A percentile compares a stretch with the other conserved stretches of the same genome.
Evolutionary conservation across 352 stramenopile species (phyloP).

Genomic region (Phytophthora idaei): DNA sequence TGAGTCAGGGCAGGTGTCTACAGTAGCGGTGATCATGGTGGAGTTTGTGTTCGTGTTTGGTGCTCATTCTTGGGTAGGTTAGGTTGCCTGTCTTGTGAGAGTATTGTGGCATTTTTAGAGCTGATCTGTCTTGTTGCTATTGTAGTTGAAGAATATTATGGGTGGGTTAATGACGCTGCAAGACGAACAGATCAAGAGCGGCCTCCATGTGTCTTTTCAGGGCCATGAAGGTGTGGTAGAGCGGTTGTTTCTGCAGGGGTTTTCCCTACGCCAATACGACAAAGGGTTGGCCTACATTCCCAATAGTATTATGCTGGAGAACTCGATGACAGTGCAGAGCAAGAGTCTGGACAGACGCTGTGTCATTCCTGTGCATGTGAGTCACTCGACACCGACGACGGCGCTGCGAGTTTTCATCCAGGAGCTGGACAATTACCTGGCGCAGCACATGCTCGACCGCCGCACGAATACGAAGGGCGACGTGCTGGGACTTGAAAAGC

Average conservation of each 20-base stretch:
- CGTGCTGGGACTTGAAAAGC: conserved; percentile 58
- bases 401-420: conserved; percentile 75
- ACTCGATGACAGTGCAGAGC: conserved; percentile 72
- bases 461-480: conserved; percentile 37
- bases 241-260: conserved; percentile 80
- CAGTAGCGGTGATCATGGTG: conserved; percentile 77
- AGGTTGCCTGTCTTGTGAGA: not conserved
- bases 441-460: conserved; percentile 42
- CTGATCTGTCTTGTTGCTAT: conserved; percentile 10
- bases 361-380: conserved; percentile 62
- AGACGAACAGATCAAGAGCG: conserved; percentile 86
- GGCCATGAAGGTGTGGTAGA: conserved; percentile 85
- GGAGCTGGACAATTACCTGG: conserved; percentile 63
- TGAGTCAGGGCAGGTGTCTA: conserved; percentile 80
- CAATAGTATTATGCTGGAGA: conserved; percentile 79
- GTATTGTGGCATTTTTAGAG: not conserved
- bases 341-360: conserved; percentile 66
- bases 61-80: conserved; percentile 78
- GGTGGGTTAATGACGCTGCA: conserved; percentile 79
- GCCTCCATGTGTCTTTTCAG: conserved; percentile 72
- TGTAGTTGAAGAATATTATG: conserved; percentile 88
- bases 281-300: conserved; percentile 83
- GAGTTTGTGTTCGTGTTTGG: conserved; percentile 84
- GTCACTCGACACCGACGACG: conserved; percentile 53
- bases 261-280: conserved; percentile 83